phyloP scores from a whole-genome alignment of 2,329 filamentous ascomycete species.

The Exophiala viscosa region DNA sequence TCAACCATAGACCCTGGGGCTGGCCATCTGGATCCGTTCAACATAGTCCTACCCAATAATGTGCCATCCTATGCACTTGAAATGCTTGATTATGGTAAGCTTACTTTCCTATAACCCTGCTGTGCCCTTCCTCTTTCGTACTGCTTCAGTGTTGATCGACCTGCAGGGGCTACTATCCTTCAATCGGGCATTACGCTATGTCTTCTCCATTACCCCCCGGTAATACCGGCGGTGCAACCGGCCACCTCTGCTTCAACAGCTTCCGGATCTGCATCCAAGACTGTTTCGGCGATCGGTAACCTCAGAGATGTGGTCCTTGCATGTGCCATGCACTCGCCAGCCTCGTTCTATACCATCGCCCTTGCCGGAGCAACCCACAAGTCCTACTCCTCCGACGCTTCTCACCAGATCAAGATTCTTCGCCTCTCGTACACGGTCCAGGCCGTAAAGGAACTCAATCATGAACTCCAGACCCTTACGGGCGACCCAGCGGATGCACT shows the following conservation, averaged over 20 bases:
- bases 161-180: not conserved
- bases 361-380: constrained; percentile 2
- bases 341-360: constrained; percentile 1
- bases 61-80: not conserved
- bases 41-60: constrained; percentile 1
- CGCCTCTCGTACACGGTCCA: not conserved
- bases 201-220: not conserved
- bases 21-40: constrained; percentile 2
- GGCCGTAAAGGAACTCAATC: not conserved
- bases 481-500: constrained; percentile 1
- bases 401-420: not conserved
- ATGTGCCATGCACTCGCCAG: not conserved
- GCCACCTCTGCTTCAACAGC: not conserved
- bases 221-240: not conserved
- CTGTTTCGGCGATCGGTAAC: not conserved
- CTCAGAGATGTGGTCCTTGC: not conserved
- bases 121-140: not conserved
- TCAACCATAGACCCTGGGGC: not conserved
- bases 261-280: not conserved
- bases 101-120: not conserved
- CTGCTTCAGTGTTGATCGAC: not conserved
- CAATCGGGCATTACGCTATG: constrained; percentile 3
- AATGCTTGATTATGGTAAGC: constrained; percentile 4
- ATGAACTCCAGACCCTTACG: not conserved
- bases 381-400: not conserved